Base-by-base conservation (phyloP, 192 early-diverging fungal species). In the Blastocladiella britannica region DNA sequence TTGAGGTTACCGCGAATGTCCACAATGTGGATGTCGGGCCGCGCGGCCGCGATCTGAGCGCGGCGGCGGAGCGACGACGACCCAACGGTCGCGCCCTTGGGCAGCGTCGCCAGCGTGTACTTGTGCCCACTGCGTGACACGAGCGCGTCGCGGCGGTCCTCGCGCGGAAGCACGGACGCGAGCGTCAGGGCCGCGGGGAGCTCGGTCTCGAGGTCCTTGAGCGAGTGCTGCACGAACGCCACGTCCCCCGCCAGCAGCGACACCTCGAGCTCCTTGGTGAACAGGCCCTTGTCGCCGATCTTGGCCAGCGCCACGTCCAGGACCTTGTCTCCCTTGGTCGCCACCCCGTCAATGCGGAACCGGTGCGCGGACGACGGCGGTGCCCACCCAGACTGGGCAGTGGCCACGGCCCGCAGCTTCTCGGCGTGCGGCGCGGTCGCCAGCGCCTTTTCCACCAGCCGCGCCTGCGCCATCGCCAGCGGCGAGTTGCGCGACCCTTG, bases 161-260 rank as follows among this genome's bases (percentile, higher is more conserved):
- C 91, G n/a, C 93, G 70, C 66, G 85, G 76, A 55, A 86, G 65
- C 25, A 93, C 75, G 0, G 90, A 90, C 1, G 80, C 87, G 27
- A 97, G 62, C 0, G 64, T 52, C 86, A 94, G 91, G 37, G 86
- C 84, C 5, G 67, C 63, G 7, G 91, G 90, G 37, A 93, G 63
- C 26, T 67, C 73, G 25, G 93, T 93, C 12, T 89, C 89, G 54
- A 97, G 68, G 62, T 97, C 93, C 69, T 97, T 97, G 29, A 95
- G 74, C 23, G 87, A 88, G 63, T 97, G 93, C 4, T 94, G 91
- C 29, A 97, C 82, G 20, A 94, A 54, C 64, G 94, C 85, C 25
- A 90, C 83, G 9, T 63, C 62, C 5, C 72, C 58, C 7, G 72
- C 67, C 15, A 71, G 71, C 22, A 97, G 71, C 2, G 89, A 82